Evolutionary conservation across 1,284 basidiomycete genomes (phyloP).

Genomic region (Pseudozyma sp.): DNA sequence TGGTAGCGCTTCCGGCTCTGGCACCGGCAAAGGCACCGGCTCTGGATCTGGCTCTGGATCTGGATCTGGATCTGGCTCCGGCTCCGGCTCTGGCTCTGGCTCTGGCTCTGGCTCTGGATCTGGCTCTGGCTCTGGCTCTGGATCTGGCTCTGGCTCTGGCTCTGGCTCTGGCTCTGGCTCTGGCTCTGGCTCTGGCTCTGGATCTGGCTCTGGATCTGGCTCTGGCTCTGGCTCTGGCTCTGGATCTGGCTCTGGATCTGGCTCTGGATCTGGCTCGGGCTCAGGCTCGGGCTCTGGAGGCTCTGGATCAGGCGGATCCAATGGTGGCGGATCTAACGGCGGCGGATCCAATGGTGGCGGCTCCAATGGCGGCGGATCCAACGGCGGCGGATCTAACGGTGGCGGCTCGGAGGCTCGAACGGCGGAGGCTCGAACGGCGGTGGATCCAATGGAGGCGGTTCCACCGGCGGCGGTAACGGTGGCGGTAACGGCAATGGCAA

Average conservation of each 20-base stretch:
- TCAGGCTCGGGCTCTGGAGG: too few species aligned
- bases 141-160: slow-evolving; percentile 1
- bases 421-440: slow-evolving; percentile 4
- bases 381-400: slow-evolving; percentile 3
- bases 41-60: slow-evolving; percentile 19
- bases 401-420: slow-evolving; percentile 2
- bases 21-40: background rate
- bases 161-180: slow-evolving; percentile 2
- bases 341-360: slow-evolving; percentile 4
- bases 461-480: background rate
- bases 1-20: slow-evolving; percentile 11
- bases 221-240: slow-evolving; percentile 1
- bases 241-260: slow-evolving; percentile 1
- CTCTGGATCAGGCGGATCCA: background rate
- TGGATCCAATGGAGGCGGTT: slow-evolving; percentile 1
- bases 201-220: slow-evolving; percentile 1
- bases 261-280: slow-evolving; percentile 6
- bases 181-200: slow-evolving; percentile 15
- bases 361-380: background rate
- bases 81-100: slow-evolving; percentile 2
- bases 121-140: slow-evolving; percentile 8
- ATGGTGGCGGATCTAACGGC: background rate
- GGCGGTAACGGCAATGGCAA: background rate
- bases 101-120: slow-evolving; percentile 3
- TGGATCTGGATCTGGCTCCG: background rate